Base-by-base conservation (phyloP, 2,329 filamentous ascomycete genomes). In the Fonsecaea erecta region DNA sequence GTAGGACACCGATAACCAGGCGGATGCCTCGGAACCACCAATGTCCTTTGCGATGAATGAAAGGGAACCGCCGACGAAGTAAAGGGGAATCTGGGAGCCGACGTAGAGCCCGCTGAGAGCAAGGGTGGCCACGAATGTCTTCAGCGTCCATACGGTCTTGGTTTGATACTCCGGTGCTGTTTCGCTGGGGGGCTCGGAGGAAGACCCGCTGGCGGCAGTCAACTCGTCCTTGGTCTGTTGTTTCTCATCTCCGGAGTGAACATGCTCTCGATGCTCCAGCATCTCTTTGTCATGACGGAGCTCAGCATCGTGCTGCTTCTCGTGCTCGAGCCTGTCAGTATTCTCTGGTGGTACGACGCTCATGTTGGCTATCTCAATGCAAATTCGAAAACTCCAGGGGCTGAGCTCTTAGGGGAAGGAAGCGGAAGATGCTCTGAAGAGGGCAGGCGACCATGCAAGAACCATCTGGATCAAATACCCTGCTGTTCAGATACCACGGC, bases 81-180 rank as follows among this genome's bases (percentile, higher is more conserved):
- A 69, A 14, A 69, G 65, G 16, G 65, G 64, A 26, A 69, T 69
- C 51, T 69, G 67, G 7, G 67, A 69, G 26, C 67, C 67, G 18
- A 63, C 60, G 43, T 63, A 63, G 52, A 63, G 60, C 34, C 56
- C 63, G 6, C 46, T 55, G 16, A 65, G 58, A 8, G 56, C 57
- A 11, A 61, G 34, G 2, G 63, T 65, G 21, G 63, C 63, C 16
- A 65, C 30, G 57, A 65, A 56, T 16, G 63, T 60, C 21, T 51
- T 62, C 24, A 60, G 35, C 5, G 63, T 65, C 63, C 63, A 65
- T n/a, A 65, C 63, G 3, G 63, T 65, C 26, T 60, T 57, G 21
- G 63, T 61, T 52, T 65, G 57, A 21, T 61, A 60, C 54, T 60
- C 56, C 8, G 55, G 56, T 14, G 37, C 26, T 11, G 18, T 59